phyloP scores from a whole-genome alignment of 176 grass and related monocot species.

The Carex kokanica region DNA sequence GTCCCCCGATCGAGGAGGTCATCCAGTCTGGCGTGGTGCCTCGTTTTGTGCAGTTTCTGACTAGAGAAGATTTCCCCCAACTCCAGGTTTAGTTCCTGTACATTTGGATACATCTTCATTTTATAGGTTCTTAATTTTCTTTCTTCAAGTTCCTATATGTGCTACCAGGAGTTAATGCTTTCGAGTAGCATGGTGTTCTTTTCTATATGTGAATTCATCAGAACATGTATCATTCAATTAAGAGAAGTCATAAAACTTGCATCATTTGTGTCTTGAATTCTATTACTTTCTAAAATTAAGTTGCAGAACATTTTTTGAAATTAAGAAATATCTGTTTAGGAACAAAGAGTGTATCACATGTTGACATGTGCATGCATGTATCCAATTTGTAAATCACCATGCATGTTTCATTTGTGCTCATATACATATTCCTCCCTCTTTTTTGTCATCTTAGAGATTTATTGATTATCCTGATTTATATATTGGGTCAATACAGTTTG shows the following conservation, averaged over 20 bases:
- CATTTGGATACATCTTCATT: conserved; percentile 8
- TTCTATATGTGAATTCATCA: background rate
- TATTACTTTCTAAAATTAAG: background rate
- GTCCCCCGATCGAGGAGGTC: conserved; percentile 95
- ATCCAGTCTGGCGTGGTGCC: conserved; percentile 90
- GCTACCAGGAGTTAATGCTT: background rate
- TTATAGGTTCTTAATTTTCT: background rate
- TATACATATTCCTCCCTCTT: background rate
- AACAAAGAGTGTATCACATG: background rate
- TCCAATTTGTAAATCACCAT: background rate
- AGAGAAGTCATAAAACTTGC: background rate
- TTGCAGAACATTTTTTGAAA: background rate
- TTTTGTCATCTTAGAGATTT: background rate
- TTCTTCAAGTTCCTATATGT: background rate
- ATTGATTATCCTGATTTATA: conserved; percentile 21
- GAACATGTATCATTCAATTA: background rate
- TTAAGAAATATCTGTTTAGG: background rate
- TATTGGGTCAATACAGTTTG: conserved; percentile 46
- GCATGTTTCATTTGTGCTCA: background rate
- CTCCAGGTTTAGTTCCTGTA: conserved; percentile 50
- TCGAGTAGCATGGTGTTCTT: background rate
- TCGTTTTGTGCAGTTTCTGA: conserved; percentile 93
- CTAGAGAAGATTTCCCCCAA: conserved; percentile 89
- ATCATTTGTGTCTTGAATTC: background rate
- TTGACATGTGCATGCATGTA: background rate